phyloP scores from a whole-genome alignment of 2,329 filamentous ascomycete genomes.

The Fusarium subglutinans region DNA sequence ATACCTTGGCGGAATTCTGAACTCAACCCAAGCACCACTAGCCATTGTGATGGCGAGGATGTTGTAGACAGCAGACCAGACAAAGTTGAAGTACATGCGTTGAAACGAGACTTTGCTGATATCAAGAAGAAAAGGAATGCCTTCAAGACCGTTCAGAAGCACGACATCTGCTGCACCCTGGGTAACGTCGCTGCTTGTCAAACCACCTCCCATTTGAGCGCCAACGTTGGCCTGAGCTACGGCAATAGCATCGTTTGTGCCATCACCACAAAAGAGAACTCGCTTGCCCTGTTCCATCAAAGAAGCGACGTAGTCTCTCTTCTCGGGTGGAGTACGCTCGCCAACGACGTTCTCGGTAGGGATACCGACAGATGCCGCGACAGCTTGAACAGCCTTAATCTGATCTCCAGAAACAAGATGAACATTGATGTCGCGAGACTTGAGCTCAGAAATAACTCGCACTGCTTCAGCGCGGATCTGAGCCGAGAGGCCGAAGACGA shows the following conservation, averaged over 20 bases:
- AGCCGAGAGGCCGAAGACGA: neutral
- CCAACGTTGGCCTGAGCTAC: conserved; percentile 1
- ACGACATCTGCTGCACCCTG: conserved; percentile 5
- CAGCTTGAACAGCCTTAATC: neutral
- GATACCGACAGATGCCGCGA: neutral
- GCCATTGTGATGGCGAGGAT: conserved; percentile 4
- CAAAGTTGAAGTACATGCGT: conserved; percentile 10
- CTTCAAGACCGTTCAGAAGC: neutral
- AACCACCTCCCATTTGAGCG: neutral
- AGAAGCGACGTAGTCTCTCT: neutral
- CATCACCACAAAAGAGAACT: conserved; percentile 1
- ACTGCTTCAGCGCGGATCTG: neutral
- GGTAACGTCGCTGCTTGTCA: conserved; percentile 1
- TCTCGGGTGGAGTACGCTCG: neutral
- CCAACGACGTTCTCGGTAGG: neutral
- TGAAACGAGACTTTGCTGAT: neutral
- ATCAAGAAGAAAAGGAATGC: neutral
- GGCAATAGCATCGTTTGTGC: neutral
- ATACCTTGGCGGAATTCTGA: neutral
- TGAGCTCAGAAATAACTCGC: neutral
- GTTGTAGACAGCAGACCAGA: conserved; percentile 13
- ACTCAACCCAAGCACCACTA: conserved; percentile 13
- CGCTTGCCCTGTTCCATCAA: neutral
- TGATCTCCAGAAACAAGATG: conserved; percentile 6
- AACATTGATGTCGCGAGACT: neutral